Evolutionary conservation across 2,329 filamentous ascomycete genomes (phyloP).

Genomic region (Coleophoma cylindrospora): DNA sequence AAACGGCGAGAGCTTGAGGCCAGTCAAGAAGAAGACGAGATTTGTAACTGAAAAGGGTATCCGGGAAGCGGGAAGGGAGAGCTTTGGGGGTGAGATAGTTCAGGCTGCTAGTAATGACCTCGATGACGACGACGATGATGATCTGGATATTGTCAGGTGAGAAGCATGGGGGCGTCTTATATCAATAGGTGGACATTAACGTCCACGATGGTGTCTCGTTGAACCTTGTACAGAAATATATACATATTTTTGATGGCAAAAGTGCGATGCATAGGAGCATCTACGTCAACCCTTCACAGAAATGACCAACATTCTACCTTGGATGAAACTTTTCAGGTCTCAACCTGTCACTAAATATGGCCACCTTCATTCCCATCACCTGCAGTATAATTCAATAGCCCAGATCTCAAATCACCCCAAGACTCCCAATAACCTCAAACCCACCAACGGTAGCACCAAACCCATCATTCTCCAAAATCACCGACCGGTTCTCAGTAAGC

Average conservation of each 20-base stretch:
- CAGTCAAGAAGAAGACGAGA: conserved; percentile 68
- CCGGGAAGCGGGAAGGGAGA: conserved; percentile 70
- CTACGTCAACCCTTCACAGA: too few relatives aligned
- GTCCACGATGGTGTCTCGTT: too few relatives aligned
- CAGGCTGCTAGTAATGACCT: conserved; percentile 13
- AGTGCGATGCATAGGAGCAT: too few relatives aligned
- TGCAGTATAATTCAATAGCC: not conserved
- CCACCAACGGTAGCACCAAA: conserved; percentile 45
- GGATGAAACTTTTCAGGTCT: too few relatives aligned
- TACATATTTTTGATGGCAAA: too few relatives aligned
- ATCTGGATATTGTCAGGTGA: conserved; percentile 25
- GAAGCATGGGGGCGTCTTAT: not conserved
- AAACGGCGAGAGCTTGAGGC: conserved; percentile 49
- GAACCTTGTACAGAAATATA: too few relatives aligned
- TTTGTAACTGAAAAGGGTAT: conserved; percentile 77
- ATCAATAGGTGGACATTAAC: too few relatives aligned
- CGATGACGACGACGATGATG: conserved; percentile 25
- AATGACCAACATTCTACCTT: too few relatives aligned
- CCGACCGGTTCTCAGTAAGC: not conserved
- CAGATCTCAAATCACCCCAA: not conserved
- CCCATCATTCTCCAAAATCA: conserved; percentile 19
- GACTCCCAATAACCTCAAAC: conserved; percentile 30
- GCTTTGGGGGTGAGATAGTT: conserved; percentile 50
- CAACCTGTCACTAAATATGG: too few relatives aligned
- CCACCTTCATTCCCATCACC: too few relatives aligned